Conservation (phyloP, 257 asterid genomes). For the Cruciata laevipes region DNA sequence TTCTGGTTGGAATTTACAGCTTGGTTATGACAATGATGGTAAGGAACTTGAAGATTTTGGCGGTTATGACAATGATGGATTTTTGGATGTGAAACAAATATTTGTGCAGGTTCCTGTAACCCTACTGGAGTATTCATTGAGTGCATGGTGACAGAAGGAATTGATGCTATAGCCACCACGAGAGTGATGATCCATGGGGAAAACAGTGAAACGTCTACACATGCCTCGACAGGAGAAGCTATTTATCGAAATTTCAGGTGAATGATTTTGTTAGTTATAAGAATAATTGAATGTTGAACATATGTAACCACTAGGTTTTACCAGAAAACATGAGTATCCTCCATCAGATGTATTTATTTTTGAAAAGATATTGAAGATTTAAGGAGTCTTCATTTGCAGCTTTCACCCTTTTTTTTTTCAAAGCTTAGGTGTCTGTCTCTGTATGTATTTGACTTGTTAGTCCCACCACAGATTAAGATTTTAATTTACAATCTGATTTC, state of each 20-base stretch:
- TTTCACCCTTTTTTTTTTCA: no score
- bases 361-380: no score
- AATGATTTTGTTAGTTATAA: no score
- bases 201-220: conserved; percentile 43
- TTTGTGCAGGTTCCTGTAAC: conserved; percentile 59
- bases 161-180: conserved; percentile 87
- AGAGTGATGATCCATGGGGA: conserved; percentile 71
- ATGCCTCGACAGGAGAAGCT: conserved; percentile 57
- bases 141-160: conserved; percentile 83
- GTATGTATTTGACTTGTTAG: no score
- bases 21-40: conserved; percentile 81
- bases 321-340: no score
- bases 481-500: no score
- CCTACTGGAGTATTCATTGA: conserved; percentile 77
- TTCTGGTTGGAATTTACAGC: conserved; percentile 36
- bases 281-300: not conserved
- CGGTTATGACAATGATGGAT: conserved; percentile 54
- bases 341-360: no score
- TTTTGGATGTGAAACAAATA: conserved; percentile 7
- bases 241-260: conserved; percentile 76
- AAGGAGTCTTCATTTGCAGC: no score
- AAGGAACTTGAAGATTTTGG: conserved; percentile 79
- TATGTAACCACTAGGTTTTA: no score
- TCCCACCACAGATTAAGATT: no score
- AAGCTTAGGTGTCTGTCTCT: no score